Percentiles rank a stretch among this genome's conserved stretches.
These are phyloP conservation scores for Halophytophthora batemanensis DNA, from an alignment of 352 stramenopile genomes.

Conservation along the genomic window DNA sequence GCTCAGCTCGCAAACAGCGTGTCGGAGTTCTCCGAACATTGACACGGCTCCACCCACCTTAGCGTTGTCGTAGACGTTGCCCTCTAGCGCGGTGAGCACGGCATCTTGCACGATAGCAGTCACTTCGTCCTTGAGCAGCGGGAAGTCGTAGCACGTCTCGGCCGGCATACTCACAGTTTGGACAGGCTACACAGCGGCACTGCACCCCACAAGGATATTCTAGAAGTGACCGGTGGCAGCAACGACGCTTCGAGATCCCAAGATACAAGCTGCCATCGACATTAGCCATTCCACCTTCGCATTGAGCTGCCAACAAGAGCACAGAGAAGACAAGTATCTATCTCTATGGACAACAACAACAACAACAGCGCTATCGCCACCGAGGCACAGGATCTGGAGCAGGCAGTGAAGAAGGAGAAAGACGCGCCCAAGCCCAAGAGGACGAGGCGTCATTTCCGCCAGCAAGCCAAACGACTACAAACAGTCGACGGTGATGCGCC, in stretches of 20 bases:
- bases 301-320: too few species aligned
- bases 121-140: conserved; percentile 69
- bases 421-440: conserved; percentile 12
- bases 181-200: neutral
- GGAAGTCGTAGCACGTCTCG: conserved; percentile 66
- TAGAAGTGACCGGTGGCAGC: neutral
- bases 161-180: conserved; percentile 20
- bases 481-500: conserved; percentile 1
- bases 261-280: too few species aligned
- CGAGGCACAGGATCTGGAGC: conserved; percentile 12
- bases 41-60: conserved; percentile 34
- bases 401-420: conserved; percentile 9
- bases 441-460: conserved; percentile 15
- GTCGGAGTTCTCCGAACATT: neutral
- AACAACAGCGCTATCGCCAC: too few species aligned
- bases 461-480: conserved; percentile 10
- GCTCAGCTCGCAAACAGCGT: neutral
- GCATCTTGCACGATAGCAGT: conserved; percentile 72
- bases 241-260: too few species aligned
- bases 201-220: neutral
- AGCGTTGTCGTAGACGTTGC: conserved; percentile 73
- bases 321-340: too few species aligned
- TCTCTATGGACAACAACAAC: conserved; percentile 10
- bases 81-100: conserved; percentile 66
- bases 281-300: too few species aligned